Conservation (phyloP, 306 rosid genomes). For the Malus sieversii region DNA sequence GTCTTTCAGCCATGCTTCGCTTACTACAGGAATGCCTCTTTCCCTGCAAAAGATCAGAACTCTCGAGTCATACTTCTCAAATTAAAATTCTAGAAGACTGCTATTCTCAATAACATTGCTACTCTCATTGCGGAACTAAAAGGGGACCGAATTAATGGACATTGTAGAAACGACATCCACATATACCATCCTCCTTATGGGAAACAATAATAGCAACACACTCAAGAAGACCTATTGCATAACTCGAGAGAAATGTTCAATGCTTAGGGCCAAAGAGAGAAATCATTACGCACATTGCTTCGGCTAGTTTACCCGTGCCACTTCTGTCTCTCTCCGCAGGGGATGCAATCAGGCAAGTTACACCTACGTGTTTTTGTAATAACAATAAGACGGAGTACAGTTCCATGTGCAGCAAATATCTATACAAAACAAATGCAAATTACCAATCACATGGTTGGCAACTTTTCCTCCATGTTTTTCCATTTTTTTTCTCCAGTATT, state of each 20-base stretch:
- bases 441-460: conserved; percentile 57
- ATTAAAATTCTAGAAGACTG: background rate
- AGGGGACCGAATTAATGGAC: too few relatives aligned
- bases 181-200: background rate
- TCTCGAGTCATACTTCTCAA: background rate
- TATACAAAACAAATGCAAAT: background rate
- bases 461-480: conserved; percentile 74
- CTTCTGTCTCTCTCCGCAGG: conserved; percentile 61
- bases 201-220: background rate
- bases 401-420: background rate
- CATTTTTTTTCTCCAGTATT: conserved; percentile 58
- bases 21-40: conserved; percentile 53
- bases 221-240: background rate
- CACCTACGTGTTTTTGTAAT: conserved; percentile 30
- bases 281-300: conserved; percentile 46
- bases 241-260: background rate
- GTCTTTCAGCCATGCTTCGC: conserved; percentile 64
- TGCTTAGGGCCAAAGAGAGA: background rate
- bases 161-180: too few relatives aligned
- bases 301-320: conserved; percentile 60
- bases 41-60: conserved; percentile 37
- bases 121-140: background rate
- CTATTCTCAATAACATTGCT: too few relatives aligned
- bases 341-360: conserved; percentile 60
- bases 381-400: background rate